phyloP scores from a whole-genome alignment of 225 moss, liverwort and hornwort genomes.

The Marchantia paleacea region DNA sequence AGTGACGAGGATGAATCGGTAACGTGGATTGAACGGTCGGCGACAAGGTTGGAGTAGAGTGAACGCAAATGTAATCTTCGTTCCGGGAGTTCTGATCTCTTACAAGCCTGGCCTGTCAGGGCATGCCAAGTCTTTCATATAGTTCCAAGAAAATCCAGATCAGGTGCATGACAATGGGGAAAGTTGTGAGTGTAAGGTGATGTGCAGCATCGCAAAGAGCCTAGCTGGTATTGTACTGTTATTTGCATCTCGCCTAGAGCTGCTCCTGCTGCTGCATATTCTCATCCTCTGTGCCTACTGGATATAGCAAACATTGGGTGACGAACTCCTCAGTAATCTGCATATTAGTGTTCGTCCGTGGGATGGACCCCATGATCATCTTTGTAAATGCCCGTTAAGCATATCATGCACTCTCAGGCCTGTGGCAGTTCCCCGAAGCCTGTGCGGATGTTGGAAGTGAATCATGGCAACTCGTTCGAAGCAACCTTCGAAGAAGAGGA shows the following conservation, averaged over 20 bases:
- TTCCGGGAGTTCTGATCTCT: not conserved
- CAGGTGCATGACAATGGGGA: not conserved
- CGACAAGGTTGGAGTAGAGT: conserved; percentile 10
- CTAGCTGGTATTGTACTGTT: not conserved
- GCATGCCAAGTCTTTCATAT: not conserved
- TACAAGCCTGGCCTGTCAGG: not conserved
- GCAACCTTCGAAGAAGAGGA: not conserved
- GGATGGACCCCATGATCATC: not conserved
- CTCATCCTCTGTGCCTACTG: not conserved
- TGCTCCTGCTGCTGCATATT: not conserved
- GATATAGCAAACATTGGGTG: not conserved
- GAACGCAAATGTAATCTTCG: not conserved
- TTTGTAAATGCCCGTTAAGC: not conserved
- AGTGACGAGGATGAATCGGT: not conserved
- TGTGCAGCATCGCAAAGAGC: not conserved
- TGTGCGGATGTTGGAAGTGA: not conserved
- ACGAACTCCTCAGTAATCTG: not conserved
- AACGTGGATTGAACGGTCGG: not conserved
- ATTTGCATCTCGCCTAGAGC: not conserved
- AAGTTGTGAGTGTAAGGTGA: not conserved
- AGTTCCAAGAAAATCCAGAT: not conserved
- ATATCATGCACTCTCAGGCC: not conserved
- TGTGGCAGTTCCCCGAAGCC: not conserved
- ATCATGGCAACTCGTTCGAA: not conserved
- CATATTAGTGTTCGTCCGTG: not conserved